Evolutionary conservation across 108 stramenopile species (phyloP), one percentile per base, ranked within the genome.

Genomic region (Craspedostauros australis): DNA sequence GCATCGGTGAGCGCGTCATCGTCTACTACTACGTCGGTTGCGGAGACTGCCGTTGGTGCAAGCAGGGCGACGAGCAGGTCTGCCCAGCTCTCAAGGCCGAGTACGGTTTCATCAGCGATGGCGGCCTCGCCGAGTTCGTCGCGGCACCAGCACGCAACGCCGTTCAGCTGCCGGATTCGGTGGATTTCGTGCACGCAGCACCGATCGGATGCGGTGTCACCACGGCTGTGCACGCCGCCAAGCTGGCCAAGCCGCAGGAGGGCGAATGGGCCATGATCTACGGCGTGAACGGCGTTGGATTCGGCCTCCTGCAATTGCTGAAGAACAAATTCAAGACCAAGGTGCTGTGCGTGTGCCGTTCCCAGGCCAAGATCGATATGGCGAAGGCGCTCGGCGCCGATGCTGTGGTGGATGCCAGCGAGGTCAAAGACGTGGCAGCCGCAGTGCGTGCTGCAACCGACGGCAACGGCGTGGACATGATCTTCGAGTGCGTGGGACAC

Each of bases 131-230:
- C n/a, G 36, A 37, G n/a, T 37, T n/a, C n/a, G n/a, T 37, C n/a
- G 1, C n/a, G 0, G n/a, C 36, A 37, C 36, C 36, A 14, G 14
- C 36, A 14, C 14, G n/a, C 14, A 37, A 37, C n/a, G 36, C 36
- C n/a, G 0, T 37, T 0, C 0, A n/a, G n/a, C 36, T 37, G n/a
- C 36, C 36, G 36, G 36, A 37, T 37, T n/a, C 14, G 14, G 36
- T 37, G 0, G 21, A 16, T 3, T 18, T 57, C 9, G 28, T 57
- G 4, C 4, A 50, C 2, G 47, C 56, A 0, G 48, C 47, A 0
- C 48, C 56, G n/a, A 50, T 57, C 32, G 55, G 55, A 5, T 57
- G 55, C 32, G 55, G 47, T 21, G 46, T 57, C 20, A 57, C 56
- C 2, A 57, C 56, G 9, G 56, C 56, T 9, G 56, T 57, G 2